Evolutionary conservation across 2,329 filamentous ascomycete genomes (phyloP).

Genomic region (Coniella vitis): DNA sequence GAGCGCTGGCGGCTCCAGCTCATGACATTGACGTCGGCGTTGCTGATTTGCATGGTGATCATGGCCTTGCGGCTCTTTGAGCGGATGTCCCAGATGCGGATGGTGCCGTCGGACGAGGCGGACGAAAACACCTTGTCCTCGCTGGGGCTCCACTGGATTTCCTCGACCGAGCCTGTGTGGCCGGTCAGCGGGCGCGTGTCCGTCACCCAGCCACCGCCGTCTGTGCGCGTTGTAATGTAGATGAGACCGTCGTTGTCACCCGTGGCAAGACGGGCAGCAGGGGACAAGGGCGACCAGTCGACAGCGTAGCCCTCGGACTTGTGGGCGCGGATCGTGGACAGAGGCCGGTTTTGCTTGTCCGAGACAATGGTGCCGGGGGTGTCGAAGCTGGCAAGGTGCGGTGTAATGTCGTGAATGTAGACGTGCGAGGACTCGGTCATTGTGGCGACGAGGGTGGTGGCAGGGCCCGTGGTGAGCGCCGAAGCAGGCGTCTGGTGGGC

Average conservation of each 20-base stretch:
- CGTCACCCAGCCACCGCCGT: slow-evolving; percentile 83
- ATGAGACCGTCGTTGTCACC: slow-evolving; percentile 89
- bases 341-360: slow-evolving; percentile 78
- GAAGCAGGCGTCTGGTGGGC: slow-evolving; percentile 70
- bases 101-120: slow-evolving; percentile 85
- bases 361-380: slow-evolving; percentile 75
- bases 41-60: slow-evolving; percentile 76
- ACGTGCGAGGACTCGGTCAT: slow-evolving; percentile 89
- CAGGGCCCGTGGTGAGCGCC: slow-evolving; percentile 64
- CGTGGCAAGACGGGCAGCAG: slow-evolving; percentile 79
- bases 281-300: slow-evolving; percentile 86
- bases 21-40: slow-evolving; percentile 89
- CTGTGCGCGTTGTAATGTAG: slow-evolving; percentile 77
- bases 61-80: slow-evolving; percentile 86
- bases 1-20: slow-evolving; percentile 87
- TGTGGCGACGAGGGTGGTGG: slow-evolving; percentile 77
- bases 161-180: slow-evolving; percentile 81
- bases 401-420: slow-evolving; percentile 89
- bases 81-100: slow-evolving; percentile 92
- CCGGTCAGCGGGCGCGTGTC: slow-evolving; percentile 78
- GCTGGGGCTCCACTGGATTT: slow-evolving; percentile 92
- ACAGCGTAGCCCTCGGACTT: slow-evolving; percentile 90
- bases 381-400: slow-evolving; percentile 84
- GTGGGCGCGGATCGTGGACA: slow-evolving; percentile 84
- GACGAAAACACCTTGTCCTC: slow-evolving; percentile 93